Base-by-base conservation (phyloP, 805 yeast species). In the Yamadazyma endophytica region DNA sequence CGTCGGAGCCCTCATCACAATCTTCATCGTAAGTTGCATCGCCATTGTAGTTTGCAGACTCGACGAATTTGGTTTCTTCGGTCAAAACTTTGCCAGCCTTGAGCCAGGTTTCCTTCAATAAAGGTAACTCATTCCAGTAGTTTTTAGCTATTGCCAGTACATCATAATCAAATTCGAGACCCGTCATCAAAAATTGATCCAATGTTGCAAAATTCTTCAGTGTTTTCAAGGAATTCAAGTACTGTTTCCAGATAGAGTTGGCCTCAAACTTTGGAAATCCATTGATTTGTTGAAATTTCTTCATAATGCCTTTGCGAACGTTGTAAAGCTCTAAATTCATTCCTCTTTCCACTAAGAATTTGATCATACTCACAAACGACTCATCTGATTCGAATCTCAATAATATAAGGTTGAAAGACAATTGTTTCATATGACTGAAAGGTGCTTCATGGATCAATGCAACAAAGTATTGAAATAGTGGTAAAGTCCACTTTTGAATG, bases 371-470 rank as follows among this genome's bases (percentile, higher is more conserved):
- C 6, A 48, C 21, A 21, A 55, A 53, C 2, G 29, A 31, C 1
- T 40, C 43, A 15, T 33, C 41, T 6, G 41, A 26, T 13, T 43
- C 47, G 28, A 49, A 45, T 31, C 44, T 44, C 4, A 21, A 17
- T 4, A 32, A 17, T 7, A 64, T 43, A 6, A 54, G 35, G 3
- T 48, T 40, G 14, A 50, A 31, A 0, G 57, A 42, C n/a, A 47
- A 44, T 18, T 49, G 47, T 28, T 52, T 52, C 32, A 65, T 42
- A 31, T 44, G 47, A 1, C 34, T 40, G 29, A 43, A 52, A 4
- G 69, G 69, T 1, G 70, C 61, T 37, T 52, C 54, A 30, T 56
- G 63, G 36, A 60, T 50, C 26, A 64, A 48, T 2, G 44, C 33
- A 6, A 63, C 36, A 26, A 53, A 64, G 31, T 52, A 60, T 20